Base-by-base conservation (phyloP, 148 eudicot genomes). In the Suaeda aralocaspica region DNA sequence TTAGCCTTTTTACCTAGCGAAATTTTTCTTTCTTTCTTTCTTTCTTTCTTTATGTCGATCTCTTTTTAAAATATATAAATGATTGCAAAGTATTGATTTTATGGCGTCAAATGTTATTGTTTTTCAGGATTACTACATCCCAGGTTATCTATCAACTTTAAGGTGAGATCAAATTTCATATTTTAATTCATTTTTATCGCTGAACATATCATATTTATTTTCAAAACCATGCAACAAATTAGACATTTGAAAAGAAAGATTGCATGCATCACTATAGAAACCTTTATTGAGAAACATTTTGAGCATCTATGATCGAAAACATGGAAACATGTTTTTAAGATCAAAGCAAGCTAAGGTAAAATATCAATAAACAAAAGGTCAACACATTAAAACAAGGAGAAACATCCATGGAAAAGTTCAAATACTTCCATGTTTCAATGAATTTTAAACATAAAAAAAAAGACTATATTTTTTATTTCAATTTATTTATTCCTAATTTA, bases 261-360 rank as follows among this genome's bases (percentile, higher is more conserved):
- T 24, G 14, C 16, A 56, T 56, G 16, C 8, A 36, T 36, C n/a
- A n/a, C n/a, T n/a, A n/a, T n/a, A n/a, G n/a, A n/a, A n/a, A n/a
- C n/a, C n/a, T n/a, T n/a, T n/a, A n/a, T n/a, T n/a, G n/a, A n/a
- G n/a, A n/a, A n/a, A n/a, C n/a, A n/a, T n/a, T n/a, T n/a, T n/a
- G n/a, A n/a, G n/a, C n/a, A n/a, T n/a, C n/a, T n/a, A n/a, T n/a
- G n/a, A n/a, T n/a, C 34, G 49, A 39, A 72, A 72, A 72, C 75
- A 73, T 65, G 76, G 76, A 73, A 73, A 73, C 76, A 73, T 65
- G 64, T 73, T 64, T 42, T 26, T 10, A 6, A 22, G 1, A 16
- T 19, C 3, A 9, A 53, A 12, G 19, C 3, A 51, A 36, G 44
- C 5, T 26, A 9, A 49, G 44, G 6, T 26, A 9, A 49, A 48